Percentiles rank a stretch among this genome's conserved stretches.
Evolutionary conservation across 2,329 filamentous ascomycete species (phyloP).

Genomic region (Colletotrichum trifolii): DNA sequence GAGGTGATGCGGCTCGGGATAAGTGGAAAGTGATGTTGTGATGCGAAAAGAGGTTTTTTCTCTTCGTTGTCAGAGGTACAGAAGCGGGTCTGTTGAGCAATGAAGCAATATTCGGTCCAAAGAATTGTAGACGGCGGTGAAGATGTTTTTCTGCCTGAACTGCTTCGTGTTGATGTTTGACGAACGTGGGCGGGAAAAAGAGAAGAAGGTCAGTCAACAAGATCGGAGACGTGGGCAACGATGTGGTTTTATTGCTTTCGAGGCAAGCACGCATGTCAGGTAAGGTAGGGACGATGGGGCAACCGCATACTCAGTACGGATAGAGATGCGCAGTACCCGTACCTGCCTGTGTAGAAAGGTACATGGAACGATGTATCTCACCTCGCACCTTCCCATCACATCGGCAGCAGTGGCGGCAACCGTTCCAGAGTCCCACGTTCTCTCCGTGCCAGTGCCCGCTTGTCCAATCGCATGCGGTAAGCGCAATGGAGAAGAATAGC

Average conservation of each 20-base stretch:
- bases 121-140: conserved; percentile 32
- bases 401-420: conserved; percentile 13
- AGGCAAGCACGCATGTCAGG: not conserved
- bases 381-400: not conserved
- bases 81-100: conserved; percentile 15
- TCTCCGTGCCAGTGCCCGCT: conserved; percentile 4
- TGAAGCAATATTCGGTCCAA: conserved; percentile 32
- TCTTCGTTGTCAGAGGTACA: conserved; percentile 6
- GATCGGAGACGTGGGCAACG: conserved; percentile 23
- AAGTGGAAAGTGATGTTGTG: conserved; percentile 20
- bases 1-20: conserved; percentile 12
- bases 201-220: conserved; percentile 1
- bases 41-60: not conserved
- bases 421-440: conserved; percentile 15
- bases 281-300: too few relatives aligned
- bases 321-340: too few relatives aligned
- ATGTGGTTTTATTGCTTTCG: conserved; percentile 32
- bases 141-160: conserved; percentile 28
- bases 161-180: conserved; percentile 30
- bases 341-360: too few relatives aligned
- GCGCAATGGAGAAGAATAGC: conserved; percentile 14
- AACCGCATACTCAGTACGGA: too few relatives aligned
- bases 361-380: too few relatives aligned
- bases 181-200: conserved; percentile 19
- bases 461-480: conserved; percentile 13